Percentiles rank a stretch among this genome's conserved stretches.
phyloP scores from a whole-genome alignment of 2,329 filamentous ascomycete species.

The Colletotrichum simmondsii region DNA sequence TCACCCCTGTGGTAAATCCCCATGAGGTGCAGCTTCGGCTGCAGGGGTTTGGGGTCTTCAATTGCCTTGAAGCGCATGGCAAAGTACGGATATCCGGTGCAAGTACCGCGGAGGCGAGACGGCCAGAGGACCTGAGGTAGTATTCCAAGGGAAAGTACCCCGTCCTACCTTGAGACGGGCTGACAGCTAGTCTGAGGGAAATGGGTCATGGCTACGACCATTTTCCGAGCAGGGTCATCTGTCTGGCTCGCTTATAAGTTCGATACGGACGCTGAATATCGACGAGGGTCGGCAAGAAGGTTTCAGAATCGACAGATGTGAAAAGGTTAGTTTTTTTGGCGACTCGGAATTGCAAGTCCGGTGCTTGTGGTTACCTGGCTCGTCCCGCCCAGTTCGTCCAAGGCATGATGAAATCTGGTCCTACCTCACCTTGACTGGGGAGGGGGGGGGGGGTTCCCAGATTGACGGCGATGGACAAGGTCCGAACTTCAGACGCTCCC shows the following conservation, averaged over 20 bases:
- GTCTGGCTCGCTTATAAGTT: not conserved
- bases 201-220: not conserved
- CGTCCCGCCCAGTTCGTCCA: no score
- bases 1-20: not conserved
- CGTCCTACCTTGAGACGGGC: not conserved
- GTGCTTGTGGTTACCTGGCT: no score
- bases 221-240: not conserved
- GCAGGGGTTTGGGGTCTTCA: not conserved
- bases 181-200: not conserved
- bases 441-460: not conserved
- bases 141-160: not conserved
- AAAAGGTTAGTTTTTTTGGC: not conserved
- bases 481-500: not conserved
- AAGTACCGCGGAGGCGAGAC: not conserved
- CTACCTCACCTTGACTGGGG: not conserved
- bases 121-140: not conserved
- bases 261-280: not conserved
- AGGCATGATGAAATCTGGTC: not conserved
- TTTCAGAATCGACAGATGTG: not conserved
- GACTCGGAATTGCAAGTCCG: not conserved
- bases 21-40: not conserved
- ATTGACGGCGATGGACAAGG: slow-evolving; percentile 4
- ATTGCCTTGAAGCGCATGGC: not conserved
- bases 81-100: not conserved
- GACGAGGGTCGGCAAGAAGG: not conserved